Conservation (phyloP, 208 protist genomes). For the Leishmania aethiopica region DNA sequence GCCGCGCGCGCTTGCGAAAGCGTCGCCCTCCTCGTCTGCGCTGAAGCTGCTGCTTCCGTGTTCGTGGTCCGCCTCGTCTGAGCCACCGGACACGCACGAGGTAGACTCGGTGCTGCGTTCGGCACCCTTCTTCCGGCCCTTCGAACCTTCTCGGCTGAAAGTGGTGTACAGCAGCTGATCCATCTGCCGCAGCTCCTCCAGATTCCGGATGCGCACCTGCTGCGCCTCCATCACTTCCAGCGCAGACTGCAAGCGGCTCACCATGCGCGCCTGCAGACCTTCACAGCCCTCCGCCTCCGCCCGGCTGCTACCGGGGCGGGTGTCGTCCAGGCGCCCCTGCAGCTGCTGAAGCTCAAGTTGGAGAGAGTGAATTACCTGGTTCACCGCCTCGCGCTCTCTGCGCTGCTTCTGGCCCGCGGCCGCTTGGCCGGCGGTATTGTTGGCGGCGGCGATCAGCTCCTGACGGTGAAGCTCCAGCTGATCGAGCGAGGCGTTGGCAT, state of each 20-base stretch:
- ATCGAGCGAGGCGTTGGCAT: conserved; percentile 23
- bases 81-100: not conserved
- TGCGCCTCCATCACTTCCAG: conserved; percentile 49
- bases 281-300: not conserved
- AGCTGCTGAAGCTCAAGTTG: conserved; percentile 35
- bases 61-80: not conserved
- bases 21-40: not conserved
- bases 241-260: conserved; percentile 36
- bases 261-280: conserved; percentile 19
- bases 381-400: conserved; percentile 36
- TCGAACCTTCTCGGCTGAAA: not conserved
- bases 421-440: not conserved
- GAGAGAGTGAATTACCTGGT: conserved; percentile 42
- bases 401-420: conserved; percentile 18
- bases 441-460: not conserved
- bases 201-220: conserved; percentile 45
- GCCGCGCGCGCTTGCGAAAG: not conserved
- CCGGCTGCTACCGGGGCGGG: not conserved
- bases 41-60: not conserved
- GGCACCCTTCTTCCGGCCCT: not conserved
- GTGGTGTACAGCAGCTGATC: conserved; percentile 35
- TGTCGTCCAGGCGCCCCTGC: conserved; percentile 12
- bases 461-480: conserved; percentile 2
- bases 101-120: not conserved
- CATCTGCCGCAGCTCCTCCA: conserved; percentile 60